Evolutionary conservation across 306 rosid species (phyloP).

Genomic region (Senna tora): DNA sequence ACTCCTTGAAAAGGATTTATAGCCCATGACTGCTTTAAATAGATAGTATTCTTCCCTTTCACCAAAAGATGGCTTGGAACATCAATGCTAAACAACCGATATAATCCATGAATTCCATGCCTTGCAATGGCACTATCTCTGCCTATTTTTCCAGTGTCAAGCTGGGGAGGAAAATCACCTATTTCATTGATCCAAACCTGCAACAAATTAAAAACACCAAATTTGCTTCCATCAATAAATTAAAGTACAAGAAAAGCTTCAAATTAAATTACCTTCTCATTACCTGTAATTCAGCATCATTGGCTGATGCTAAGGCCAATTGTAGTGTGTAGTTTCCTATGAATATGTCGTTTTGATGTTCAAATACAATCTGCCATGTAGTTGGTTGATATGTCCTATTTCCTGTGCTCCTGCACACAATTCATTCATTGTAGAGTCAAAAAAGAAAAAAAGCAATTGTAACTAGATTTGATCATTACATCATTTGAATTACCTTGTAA

Average conservation of each 20-base stretch:
- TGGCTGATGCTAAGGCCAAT: constrained; percentile 72
- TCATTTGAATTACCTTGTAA: constrained; percentile 39
- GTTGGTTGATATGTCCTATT: constrained; percentile 63
- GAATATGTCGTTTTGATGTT: constrained; percentile 28
- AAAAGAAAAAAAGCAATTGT: background rate
- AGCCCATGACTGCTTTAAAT: constrained; percentile 57
- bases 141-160: constrained; percentile 62
- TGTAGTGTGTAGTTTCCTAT: constrained; percentile 68
- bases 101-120: constrained; percentile 88
- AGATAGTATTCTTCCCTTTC: constrained; percentile 60
- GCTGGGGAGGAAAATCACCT: constrained; percentile 21
- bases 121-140: constrained; percentile 84
- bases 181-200: constrained; percentile 67
- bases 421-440: background rate
- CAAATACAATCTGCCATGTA: constrained; percentile 74
- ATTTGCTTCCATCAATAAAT: too few relatives aligned
- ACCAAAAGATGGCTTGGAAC: constrained; percentile 43
- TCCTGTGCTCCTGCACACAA: constrained; percentile 46
- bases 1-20: constrained; percentile 55
- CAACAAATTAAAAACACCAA: background rate
- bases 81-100: constrained; percentile 62
- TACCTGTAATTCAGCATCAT: constrained; percentile 59
- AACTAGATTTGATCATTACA: background rate
- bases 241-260: background rate
- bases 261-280: background rate